phyloP scores from a whole-genome alignment of 805 yeast species.

The Wilhelminamyces savonicus region DNA sequence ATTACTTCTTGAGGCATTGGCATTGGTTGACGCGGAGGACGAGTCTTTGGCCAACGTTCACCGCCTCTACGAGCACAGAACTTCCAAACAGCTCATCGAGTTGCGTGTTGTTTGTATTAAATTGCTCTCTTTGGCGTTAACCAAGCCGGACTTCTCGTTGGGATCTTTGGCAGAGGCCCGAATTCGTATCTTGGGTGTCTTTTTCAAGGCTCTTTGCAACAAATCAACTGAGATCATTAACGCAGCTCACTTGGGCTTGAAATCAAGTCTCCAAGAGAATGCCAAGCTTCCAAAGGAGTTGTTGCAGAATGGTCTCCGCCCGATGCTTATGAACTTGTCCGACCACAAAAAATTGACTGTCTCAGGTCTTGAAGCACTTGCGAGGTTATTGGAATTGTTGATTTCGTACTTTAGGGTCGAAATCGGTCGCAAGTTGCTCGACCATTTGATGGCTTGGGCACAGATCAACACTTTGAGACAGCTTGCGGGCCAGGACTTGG shows the following conservation, averaged over 20 bases:
- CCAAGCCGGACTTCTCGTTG: constrained; percentile 75
- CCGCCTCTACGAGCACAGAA: constrained; percentile 76
- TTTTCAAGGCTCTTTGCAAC: constrained; percentile 87
- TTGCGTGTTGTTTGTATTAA: constrained; percentile 86
- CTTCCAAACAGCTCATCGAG: constrained; percentile 82
- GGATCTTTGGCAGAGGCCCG: constrained; percentile 74
- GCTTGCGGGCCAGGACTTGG: constrained; percentile 74
- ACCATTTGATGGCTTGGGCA: constrained; percentile 95
- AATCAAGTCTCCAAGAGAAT: constrained; percentile 76
- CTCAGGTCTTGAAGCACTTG: constrained; percentile 85
- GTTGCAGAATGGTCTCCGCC: constrained; percentile 90
- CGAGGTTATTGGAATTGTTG: constrained; percentile 75
- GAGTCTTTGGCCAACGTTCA: constrained; percentile 88
- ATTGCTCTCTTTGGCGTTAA: constrained; percentile 73
- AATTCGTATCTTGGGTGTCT: constrained; percentile 82
- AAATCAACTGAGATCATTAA: constrained; percentile 81
- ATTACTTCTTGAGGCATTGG: constrained; percentile 81
- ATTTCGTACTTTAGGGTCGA: constrained; percentile 95
- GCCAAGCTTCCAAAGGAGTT: constrained; percentile 89
- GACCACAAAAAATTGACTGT: constrained; percentile 89
- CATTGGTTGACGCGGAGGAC: constrained; percentile 95
- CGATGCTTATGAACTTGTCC: constrained; percentile 90
- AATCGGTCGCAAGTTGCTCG: constrained; percentile 86
- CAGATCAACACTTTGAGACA: constrained; percentile 71
- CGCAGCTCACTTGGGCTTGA: constrained; percentile 88